Evolutionary conservation across 108 stramenopile species (phyloP).

Genomic region (Epithemia pelagica): DNA sequence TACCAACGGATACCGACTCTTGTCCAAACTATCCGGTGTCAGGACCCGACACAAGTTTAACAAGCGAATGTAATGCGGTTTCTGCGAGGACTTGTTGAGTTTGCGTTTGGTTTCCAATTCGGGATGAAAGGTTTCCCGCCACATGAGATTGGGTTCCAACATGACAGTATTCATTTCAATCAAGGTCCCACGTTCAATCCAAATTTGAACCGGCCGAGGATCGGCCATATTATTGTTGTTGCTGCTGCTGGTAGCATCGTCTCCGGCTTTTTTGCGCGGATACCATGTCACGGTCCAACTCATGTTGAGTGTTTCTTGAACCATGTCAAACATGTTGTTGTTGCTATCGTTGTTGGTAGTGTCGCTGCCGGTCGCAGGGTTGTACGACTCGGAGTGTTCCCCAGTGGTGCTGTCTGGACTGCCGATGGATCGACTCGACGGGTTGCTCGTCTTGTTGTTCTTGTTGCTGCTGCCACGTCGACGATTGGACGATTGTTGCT

Average conservation of each 20-base stretch:
- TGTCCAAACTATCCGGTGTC: background rate
- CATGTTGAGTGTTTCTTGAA: conserved; percentile 13
- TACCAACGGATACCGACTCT: conserved; percentile 1
- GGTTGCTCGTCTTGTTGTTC: too few species aligned
- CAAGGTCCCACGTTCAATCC: conserved; percentile 11
- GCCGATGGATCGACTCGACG: too few species aligned
- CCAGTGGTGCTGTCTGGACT: background rate
- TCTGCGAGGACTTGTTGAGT: background rate
- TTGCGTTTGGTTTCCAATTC: background rate
- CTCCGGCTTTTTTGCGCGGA: background rate
- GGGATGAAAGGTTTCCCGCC: conserved; percentile 1
- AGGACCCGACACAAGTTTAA: conserved; percentile 9
- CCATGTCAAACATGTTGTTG: background rate
- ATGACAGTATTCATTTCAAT: conserved; percentile 1
- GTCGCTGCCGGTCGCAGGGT: background rate
- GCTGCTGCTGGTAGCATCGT: too few species aligned
- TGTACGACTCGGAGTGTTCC: background rate
- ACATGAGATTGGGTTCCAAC: conserved; percentile 16
- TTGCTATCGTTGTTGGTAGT: too few species aligned
- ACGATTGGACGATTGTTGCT: background rate
- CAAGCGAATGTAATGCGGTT: conserved; percentile 2
- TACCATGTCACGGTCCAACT: background rate
- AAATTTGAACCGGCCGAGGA: background rate
- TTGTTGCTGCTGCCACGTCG: background rate
- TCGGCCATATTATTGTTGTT: background rate